Evolutionary conservation across 1,284 basidiomycete genomes (phyloP), one percentile per base, ranked within the genome.

Genomic region (Sporisorium exsertum): DNA sequence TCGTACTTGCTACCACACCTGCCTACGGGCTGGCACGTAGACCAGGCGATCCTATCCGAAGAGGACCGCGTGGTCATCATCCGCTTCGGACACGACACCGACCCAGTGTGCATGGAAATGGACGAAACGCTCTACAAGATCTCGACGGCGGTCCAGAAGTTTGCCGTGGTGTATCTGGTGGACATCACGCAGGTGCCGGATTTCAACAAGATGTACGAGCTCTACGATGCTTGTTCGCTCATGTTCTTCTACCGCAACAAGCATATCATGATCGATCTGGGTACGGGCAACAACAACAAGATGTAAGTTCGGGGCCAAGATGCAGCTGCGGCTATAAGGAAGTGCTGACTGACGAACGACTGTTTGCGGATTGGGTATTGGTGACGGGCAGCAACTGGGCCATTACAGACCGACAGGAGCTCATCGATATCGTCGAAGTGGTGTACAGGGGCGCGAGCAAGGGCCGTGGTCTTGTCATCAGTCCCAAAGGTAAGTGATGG

Each of bases 211-310:
- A 95, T 93, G 77, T 72, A 90, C 81, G 57, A 61, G 59, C 67
- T 77, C 32, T 78, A 78, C 68, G 76, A 76, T 64, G 55, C 55
- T 35, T 81, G 82, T 58, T 69, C 79, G 26, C 68, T 71, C 53
- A 79, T 83, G 78, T 75, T 82, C 59, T 83, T 85, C 56, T 83
- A 71, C 57, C 82, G 95, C 45, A 97, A 97, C 87, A 97, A 99
- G 86, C 96, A 99, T 85, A 99, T 99, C 87, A 98, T 99, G 96
- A 97, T 99, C 84, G 96, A 98, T 90, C 88, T 97, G 79, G 95
- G 96, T 16, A 99, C 96, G 55, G 96, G 97, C 88, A 98, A 99
- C 88, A 99, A 99, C 87, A 99, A 99, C 88, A 99, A 99, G 88
- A 97, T 97, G 79, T 80, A 60, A 73, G 79, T 70, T 16, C 20